These are phyloP conservation scores for Saccharomycopsis fibuligera DNA, from an alignment of 805 yeast genomes.

Conservation along the genomic window DNA sequence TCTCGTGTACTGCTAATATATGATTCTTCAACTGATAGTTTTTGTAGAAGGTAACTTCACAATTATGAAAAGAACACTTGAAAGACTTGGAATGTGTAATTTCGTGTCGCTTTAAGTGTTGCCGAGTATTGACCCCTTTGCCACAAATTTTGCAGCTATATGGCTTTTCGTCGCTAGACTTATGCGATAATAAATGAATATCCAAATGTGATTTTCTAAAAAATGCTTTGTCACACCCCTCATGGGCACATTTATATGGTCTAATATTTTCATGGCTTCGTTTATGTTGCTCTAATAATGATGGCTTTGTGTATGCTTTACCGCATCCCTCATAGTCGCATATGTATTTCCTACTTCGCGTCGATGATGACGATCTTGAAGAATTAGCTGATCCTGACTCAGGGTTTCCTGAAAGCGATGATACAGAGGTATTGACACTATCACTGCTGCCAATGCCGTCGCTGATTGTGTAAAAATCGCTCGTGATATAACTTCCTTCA, in stretches of 20 bases:
- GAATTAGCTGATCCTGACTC: not conserved
- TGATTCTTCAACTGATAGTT: constrained; percentile 76
- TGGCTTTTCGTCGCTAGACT: constrained; percentile 48
- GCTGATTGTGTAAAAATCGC: too few relatives aligned
- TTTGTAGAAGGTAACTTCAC: constrained; percentile 63
- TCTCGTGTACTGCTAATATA: constrained; percentile 52
- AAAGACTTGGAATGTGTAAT: constrained; percentile 69
- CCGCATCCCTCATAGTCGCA: constrained; percentile 65
- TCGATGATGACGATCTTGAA: constrained; percentile 27
- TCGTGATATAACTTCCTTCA: too few relatives aligned
- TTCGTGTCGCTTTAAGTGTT: constrained; percentile 80
- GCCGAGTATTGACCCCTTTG: constrained; percentile 74
- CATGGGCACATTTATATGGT: constrained; percentile 57
- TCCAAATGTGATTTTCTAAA: constrained; percentile 73
- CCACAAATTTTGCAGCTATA: constrained; percentile 68
- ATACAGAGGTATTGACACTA: too few relatives aligned
- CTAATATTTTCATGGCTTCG: constrained; percentile 72
- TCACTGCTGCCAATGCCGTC: too few relatives aligned
- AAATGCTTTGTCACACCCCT: constrained; percentile 58
- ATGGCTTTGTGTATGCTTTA: constrained; percentile 76
- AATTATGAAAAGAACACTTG: constrained; percentile 52
- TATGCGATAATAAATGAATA: constrained; percentile 66
- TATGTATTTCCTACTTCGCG: constrained; percentile 50
- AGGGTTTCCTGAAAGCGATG: not conserved
- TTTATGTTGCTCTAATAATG: constrained; percentile 74